A percentile compares a stretch with the other conserved stretches of the same genome.
phyloP scores from a whole-genome alignment of 208 protist genomes.

The Trypanosoma cruzi region DNA sequence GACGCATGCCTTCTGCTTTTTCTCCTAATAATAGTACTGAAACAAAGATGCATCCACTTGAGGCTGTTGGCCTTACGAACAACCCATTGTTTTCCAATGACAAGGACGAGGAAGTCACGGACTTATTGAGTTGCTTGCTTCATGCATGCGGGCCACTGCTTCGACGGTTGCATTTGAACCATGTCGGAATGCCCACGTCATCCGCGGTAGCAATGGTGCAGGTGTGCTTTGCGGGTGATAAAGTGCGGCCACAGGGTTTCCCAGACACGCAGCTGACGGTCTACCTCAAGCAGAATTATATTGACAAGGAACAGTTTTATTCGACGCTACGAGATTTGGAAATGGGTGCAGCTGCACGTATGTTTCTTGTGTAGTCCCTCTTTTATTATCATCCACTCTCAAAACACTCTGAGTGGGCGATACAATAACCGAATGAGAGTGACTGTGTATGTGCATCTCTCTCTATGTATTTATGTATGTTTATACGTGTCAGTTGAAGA shows the following conservation, averaged over 20 bases:
- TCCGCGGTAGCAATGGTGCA: constrained; percentile 4
- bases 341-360: background rate
- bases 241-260: background rate
- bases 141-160: constrained; percentile 11
- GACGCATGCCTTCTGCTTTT: background rate
- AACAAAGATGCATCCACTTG: constrained; percentile 1
- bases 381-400: background rate
- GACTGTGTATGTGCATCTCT: background rate
- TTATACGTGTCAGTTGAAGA: too few relatives aligned
- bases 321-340: background rate
- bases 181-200: constrained; percentile 19
- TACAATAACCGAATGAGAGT: background rate
- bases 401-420: background rate
- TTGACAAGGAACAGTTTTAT: constrained; percentile 5
- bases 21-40: background rate
- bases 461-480: background rate
- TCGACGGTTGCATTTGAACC: constrained; percentile 31
- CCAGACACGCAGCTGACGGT: constrained; percentile 9
- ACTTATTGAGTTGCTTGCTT: constrained; percentile 9
- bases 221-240: background rate
- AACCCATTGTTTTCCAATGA: constrained; percentile 12
- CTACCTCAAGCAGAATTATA: constrained; percentile 31
- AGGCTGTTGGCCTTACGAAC: constrained; percentile 30
- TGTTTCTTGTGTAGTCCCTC: constrained; percentile 2
- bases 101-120: background rate